Conservation (phyloP, 345 rosid genomes). For the Citrus australasica region DNA sequence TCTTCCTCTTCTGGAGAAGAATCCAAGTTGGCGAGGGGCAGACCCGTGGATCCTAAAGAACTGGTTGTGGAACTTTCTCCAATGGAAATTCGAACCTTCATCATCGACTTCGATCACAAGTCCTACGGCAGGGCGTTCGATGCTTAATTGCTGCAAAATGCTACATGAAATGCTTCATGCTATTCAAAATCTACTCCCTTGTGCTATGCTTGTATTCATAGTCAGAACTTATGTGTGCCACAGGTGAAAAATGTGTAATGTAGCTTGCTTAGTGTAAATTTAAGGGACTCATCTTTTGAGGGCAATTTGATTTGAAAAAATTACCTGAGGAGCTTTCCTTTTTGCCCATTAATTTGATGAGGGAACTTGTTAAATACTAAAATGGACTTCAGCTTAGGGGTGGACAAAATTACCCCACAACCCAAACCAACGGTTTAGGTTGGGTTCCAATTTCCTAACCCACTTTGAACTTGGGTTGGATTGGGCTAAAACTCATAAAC, state of each 20-base stretch:
- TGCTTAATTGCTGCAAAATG: conserved; percentile 16
- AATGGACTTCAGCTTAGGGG: too few species aligned
- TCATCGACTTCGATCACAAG: conserved; percentile 24
- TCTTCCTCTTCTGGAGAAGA: conserved; percentile 18
- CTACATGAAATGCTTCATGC: not conserved
- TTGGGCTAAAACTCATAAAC: too few species aligned
- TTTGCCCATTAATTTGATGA: not conserved
- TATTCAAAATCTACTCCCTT: not conserved
- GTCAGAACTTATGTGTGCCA: not conserved
- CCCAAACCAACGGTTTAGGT: too few species aligned
- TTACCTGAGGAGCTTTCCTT: not conserved
- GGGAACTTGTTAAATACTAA: too few species aligned
- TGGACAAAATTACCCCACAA: too few species aligned
- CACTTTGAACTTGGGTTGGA: too few species aligned
- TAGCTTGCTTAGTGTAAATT: not conserved
- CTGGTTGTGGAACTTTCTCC: conserved; percentile 83
- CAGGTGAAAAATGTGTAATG: not conserved
- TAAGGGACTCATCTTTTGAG: not conserved
- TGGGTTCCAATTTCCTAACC: too few species aligned
- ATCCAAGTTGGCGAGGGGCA: conserved; percentile 48
- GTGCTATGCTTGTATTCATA: not conserved
- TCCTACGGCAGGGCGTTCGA: conserved; percentile 16
- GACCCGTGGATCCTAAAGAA: conserved; percentile 46
- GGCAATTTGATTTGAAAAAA: too few species aligned
- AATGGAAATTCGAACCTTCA: conserved; percentile 89